A percentile compares a stretch with the other conserved stretches of the same genome.
phyloP scores from a whole-genome alignment of 106 monocot genomes.

The Allium fistulosum region DNA sequence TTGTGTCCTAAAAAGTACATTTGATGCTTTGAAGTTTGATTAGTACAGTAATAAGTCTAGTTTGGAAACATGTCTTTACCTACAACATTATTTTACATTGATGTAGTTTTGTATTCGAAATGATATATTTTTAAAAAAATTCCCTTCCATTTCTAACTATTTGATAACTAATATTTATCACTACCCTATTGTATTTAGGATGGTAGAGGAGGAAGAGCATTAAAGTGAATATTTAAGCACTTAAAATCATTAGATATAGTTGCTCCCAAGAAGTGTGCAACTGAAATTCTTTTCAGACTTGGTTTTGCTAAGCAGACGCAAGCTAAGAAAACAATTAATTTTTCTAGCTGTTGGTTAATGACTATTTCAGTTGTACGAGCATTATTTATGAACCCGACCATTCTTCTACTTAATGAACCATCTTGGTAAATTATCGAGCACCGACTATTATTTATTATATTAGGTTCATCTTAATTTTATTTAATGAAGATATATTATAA shows the following conservation, averaged over 20 bases:
- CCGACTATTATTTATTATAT: no score
- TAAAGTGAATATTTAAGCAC: slow-evolving; percentile 74
- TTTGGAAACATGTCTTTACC: no score
- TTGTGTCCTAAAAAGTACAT: no score
- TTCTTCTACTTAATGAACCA: slow-evolving; percentile 97
- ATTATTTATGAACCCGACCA: slow-evolving; percentile 98
- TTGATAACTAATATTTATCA: no score
- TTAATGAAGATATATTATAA: no score
- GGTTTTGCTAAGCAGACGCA: slow-evolving; percentile 95
- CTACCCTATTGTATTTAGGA: slow-evolving; percentile 37
- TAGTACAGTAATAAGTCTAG: no score
- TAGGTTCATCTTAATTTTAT: no score
- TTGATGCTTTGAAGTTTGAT: no score
- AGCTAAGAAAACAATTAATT: slow-evolving; percentile 87
- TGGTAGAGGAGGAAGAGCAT: slow-evolving; percentile 54
- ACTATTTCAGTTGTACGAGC: slow-evolving; percentile 93
- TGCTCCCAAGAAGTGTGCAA: slow-evolving; percentile 96
- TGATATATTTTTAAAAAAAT: background rate
- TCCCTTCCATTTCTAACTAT: no score
- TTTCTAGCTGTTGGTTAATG: slow-evolving; percentile 99
- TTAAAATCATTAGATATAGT: slow-evolving; percentile 85
- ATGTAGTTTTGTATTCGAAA: no score
- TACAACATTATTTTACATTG: no score
- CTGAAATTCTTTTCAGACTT: slow-evolving; percentile 86
- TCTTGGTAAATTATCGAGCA: slow-evolving; percentile 47